Evolutionary conservation across 768 basidiomycete species (phyloP), one percentile per base, ranked within the genome.

Genomic region (Boletus reticulatus): DNA sequence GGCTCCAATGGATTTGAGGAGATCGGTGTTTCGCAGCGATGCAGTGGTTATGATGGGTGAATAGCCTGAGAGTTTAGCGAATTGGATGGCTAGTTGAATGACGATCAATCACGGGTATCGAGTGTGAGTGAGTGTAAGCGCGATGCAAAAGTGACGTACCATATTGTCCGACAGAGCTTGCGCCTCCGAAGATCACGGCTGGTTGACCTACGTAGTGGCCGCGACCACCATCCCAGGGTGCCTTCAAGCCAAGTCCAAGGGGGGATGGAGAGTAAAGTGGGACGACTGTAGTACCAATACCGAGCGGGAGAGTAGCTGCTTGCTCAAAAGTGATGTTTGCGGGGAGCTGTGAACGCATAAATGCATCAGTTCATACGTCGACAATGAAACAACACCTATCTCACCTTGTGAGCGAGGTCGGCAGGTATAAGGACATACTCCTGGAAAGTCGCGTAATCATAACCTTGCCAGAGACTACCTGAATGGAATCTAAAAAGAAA

Each of bases 31-130:
- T 45, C 68, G 66, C 17, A 59, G 49, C 4, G 78, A 77, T 7
- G 78, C 71, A 0, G 78, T 78, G 14, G 75, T 69, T 41, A 77
- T 70, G 39, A 78, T 73, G 0, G 70, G 71, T 11, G 65, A 72
- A 43, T 75, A 73, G 3, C 69, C 72, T 6, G 73, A 74, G 27
- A 74, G 58, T 24, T 42, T 62, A 6, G 72, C 66, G 13, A 75
- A 65, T 57, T 75, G 75, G 41, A 75, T 70, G n/a, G 57, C 73
- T 71, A 22, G 17, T 27, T 11, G 16, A 48, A 6, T 16, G 29
- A 27, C 8, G 31, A 19, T 32, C 16, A 17, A 42, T 27, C n/a
- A 5, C n/a, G 4, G 22, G 7, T 14, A 19, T 32, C 9, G 22
- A 39, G 37, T 54, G n/a, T n/a, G 17, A 37, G n/a, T 12, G 17